phyloP scores from a whole-genome alignment of 768 basidiomycete genomes.

The Lactarius psammicola region DNA sequence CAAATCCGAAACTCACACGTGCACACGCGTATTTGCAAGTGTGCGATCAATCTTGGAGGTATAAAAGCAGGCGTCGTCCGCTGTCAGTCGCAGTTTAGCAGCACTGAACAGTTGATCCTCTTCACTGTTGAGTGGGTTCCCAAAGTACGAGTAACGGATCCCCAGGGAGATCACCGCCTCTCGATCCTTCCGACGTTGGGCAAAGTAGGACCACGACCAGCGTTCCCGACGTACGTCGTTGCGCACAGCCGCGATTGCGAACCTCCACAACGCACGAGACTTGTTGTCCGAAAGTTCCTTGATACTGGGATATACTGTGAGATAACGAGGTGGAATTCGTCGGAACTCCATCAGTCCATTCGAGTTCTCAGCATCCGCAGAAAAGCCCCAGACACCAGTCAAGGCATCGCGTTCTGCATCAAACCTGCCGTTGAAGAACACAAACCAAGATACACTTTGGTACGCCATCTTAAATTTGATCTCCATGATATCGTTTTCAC shows the following conservation, averaged over 20 bases:
- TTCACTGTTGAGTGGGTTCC: conserved; percentile 23
- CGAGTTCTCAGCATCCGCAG: not conserved
- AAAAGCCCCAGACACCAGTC: conserved; percentile 10
- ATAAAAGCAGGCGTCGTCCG: conserved; percentile 34
- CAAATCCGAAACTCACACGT: conserved; percentile 24
- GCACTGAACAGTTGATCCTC: conserved; percentile 28
- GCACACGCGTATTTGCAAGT: conserved; percentile 28
- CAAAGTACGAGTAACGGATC: conserved; percentile 29
- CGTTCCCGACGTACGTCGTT: conserved; percentile 30
- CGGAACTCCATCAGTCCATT: conserved; percentile 30
- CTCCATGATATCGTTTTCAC: conserved; percentile 20
- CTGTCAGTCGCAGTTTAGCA: conserved; percentile 26
- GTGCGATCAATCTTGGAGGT: conserved; percentile 25
- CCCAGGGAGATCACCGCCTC: conserved; percentile 31
- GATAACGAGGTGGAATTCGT: conserved; percentile 29
- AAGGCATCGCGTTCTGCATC: conserved; percentile 17
- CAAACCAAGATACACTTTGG: conserved; percentile 2
- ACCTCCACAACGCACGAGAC: conserved; percentile 35
- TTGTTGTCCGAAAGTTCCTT: conserved; percentile 29
- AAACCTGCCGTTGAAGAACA: conserved; percentile 13
- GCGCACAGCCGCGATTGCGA: conserved; percentile 32
- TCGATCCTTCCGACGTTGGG: conserved; percentile 33
- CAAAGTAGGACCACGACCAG: conserved; percentile 37
- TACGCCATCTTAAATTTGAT: conserved; percentile 28
- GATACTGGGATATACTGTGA: conserved; percentile 33